Conservation (phyloP, 257 asterid species). For the Lithospermum erythrorhizon region DNA sequence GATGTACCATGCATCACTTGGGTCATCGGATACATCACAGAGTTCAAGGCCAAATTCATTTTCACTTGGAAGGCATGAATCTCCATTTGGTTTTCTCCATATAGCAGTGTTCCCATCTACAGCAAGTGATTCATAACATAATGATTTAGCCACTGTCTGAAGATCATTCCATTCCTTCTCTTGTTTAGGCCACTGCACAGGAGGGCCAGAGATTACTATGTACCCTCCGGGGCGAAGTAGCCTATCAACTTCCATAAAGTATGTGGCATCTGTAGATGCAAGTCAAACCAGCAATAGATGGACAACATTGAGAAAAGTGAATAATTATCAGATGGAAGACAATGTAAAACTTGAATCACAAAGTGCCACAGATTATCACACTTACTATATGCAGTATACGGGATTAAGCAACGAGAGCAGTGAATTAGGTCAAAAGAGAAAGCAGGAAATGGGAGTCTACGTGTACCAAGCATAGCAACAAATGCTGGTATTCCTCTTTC, state of each 20-base stretch:
- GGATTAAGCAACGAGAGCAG: constrained; percentile 93
- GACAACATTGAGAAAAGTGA: background rate
- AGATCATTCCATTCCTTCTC: constrained; percentile 98
- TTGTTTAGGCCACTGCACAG: constrained; percentile 91
- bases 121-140: constrained; percentile 79
- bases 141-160: constrained; percentile 70
- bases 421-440: constrained; percentile 90
- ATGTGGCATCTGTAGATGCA: constrained; percentile 67
- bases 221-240: constrained; percentile 96
- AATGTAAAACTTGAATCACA: constrained; percentile 6
- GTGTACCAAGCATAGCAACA: constrained; percentile 97
- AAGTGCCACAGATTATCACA: constrained; percentile 7
- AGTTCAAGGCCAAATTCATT: constrained; percentile 61
- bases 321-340: constrained; percentile 14
- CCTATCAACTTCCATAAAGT: constrained; percentile 93
- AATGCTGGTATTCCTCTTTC: constrained; percentile 96
- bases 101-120: constrained; percentile 97
- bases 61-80: constrained; percentile 68
- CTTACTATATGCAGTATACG: constrained; percentile 90
- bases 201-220: constrained; percentile 93
- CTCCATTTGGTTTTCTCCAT: constrained; percentile 80
- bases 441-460: constrained; percentile 86
- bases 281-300: background rate
- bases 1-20: constrained; percentile 70
- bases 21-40: constrained; percentile 71